Conservation (phyloP, 257 asterid species). For the Primulina tabacum region DNA sequence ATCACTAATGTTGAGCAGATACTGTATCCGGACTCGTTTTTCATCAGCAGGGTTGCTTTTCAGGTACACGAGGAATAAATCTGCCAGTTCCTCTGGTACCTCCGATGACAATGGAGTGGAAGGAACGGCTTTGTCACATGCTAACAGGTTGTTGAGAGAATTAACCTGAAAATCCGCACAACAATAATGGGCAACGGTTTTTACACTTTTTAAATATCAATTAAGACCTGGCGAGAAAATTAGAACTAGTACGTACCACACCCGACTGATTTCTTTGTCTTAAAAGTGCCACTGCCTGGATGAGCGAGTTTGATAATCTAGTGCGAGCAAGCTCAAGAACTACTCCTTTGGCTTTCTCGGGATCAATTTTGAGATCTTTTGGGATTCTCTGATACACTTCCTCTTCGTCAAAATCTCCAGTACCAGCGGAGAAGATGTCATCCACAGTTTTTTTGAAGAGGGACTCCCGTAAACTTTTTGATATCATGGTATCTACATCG, state of each 20-base stretch:
- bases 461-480: constrained; percentile 72
- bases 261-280: constrained; percentile 76
- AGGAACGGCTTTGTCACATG: constrained; percentile 95
- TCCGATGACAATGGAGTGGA: constrained; percentile 80
- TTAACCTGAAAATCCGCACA: constrained; percentile 51
- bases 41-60: constrained; percentile 59
- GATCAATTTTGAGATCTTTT: constrained; percentile 64
- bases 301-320: constrained; percentile 73
- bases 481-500: constrained; percentile 71
- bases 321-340: constrained; percentile 67
- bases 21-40: constrained; percentile 66
- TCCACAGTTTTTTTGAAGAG: constrained; percentile 66
- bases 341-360: constrained; percentile 60
- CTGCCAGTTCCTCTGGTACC: constrained; percentile 69
- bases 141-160: constrained; percentile 81
- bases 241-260: constrained; percentile 45
- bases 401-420: constrained; percentile 87
- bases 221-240: constrained; percentile 5
- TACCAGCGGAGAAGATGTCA: constrained; percentile 81
- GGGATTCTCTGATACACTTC: constrained; percentile 85
- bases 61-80: constrained; percentile 62
- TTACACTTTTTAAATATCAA: background rate
- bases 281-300: constrained; percentile 82
- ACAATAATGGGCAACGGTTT: constrained; percentile 14
- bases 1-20: constrained; percentile 76